Base-by-base conservation (phyloP, 306 rosid genomes). In the Amphicarpaea edgeworthii region DNA sequence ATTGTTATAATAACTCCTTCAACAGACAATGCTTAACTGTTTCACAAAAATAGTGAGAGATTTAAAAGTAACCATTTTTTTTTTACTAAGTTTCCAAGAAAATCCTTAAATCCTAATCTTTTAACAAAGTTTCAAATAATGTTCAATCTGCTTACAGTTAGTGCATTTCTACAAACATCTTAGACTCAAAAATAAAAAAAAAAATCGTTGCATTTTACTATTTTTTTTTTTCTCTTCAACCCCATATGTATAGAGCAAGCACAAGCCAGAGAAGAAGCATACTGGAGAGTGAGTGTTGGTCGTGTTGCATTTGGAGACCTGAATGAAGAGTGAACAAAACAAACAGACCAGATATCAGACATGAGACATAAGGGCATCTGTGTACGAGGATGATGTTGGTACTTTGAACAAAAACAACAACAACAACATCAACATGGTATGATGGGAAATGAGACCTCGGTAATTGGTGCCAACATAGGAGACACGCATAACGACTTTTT, bases 281-380 rank as follows among this genome's bases (percentile, higher is more conserved):
- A 95, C 98, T 92, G 5, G 96, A 84, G 42, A 88, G 58, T 41
- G 88, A 69, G 50, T 80, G 77, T 66, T 92, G 69, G 61, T 92
- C 91, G 42, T 75, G 84, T 77, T 95, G 97, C 85, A 87, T 63
- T 84, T 95, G 97, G 20, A 95, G 88, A 49, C 98, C 98, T 93
- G 86, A 70, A 88, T 8, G 75, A 41, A 67, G 53, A 77, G 70
- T 19, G 26, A 17, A 61, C 24, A 11, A 53, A 34, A 16, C 5
- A 71, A 41, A 41, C 20, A 61, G n/a, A n/a, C n/a, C n/a, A 32
- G 15, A 12, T 0, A 6, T 3, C 1, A 15, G 2, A 73, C 1
- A 84, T 65, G 50, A 77, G 54, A 50, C 49, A 21, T 30, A 15
- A 49, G 20, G n/a, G 40, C 10, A 63, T 51, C 65, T 10, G 8